Evolutionary conservation across 140 eudicot species (phyloP), one percentile per base, ranked within the genome.

Genomic region (Senecio squalidus): DNA sequence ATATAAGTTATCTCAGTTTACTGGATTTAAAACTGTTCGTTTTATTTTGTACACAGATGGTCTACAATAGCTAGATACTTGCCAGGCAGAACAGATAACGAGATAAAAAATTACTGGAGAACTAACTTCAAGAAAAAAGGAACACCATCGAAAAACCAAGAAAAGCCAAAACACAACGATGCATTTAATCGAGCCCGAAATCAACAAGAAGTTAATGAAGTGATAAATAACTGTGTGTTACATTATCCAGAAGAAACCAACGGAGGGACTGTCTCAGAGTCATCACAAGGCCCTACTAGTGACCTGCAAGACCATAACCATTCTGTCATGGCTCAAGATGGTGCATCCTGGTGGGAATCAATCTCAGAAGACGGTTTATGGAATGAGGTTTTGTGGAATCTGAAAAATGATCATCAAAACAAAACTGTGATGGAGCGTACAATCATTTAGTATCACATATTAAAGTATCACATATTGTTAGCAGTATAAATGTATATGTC

Each of bases 81-180:
- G 56, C 94, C 94, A 0, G 86, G 92, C 41, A 83, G 91, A 73
- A 83, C 86, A 39, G 86, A 83, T 33, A 83, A 83, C 23, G 92
- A 80, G 60, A 83, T 83, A 9, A 83, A 83, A 25, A 85, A 85
- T 46, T 81, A 72, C 41, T 82, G 89, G 89, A 79, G 95, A 76
- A 78, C 89, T 18, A 89, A 85, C 74, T 85, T 81, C 80, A 85
- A 82, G 82, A 78, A 58, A 48, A 82, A 62, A 69, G 69, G 65
- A 25, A 79, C 55, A 25, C 69, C 73, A 30, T 31, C 2, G 27
- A 39, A 49, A 3, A 67, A 66, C 27, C 58, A 64, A 25, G 67
- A 60, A 26, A 62, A 36, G 11, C 30, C 25, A 18, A 47, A 21
- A 47, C 25, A 3, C 4, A 34, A 34, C 9, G 4, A 8, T 20